These are phyloP conservation scores for Penicillium sp. DNA, from an alignment of 2,329 filamentous ascomycete genomes.

Conservation along the genomic window DNA sequence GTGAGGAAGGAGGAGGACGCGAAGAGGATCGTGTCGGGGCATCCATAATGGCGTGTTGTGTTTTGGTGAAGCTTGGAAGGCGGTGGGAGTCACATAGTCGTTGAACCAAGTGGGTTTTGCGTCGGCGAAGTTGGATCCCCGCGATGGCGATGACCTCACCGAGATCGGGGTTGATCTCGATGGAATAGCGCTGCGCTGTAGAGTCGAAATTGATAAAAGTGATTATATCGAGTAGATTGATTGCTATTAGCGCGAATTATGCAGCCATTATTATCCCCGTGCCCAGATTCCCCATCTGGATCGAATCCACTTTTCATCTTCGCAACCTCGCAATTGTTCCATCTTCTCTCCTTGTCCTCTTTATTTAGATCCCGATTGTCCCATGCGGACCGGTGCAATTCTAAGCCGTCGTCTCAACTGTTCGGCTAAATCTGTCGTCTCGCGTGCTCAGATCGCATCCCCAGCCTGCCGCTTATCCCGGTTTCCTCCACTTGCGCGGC, in stretches of 20 bases:
- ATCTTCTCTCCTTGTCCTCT: background rate
- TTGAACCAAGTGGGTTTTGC: background rate
- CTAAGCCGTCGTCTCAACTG: slow-evolving; percentile 28
- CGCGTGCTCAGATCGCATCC: slow-evolving; percentile 21
- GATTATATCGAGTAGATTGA: too few relatives aligned
- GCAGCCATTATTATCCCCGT: background rate
- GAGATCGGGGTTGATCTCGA: too few relatives aligned
- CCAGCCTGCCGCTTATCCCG: slow-evolving; percentile 19
- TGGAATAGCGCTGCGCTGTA: too few relatives aligned
- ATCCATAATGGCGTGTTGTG: slow-evolving; percentile 28
- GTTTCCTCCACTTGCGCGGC: slow-evolving; percentile 22
- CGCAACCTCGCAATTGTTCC: background rate
- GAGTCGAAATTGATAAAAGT: too few relatives aligned
- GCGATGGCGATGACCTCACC: too few relatives aligned
- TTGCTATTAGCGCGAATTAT: too few relatives aligned
- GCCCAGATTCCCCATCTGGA: background rate
- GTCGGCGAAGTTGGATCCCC: background rate
- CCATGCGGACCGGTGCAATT: slow-evolving; percentile 33
- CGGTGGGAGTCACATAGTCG: background rate
- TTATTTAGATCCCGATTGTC: slow-evolving; percentile 13
- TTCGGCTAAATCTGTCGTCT: slow-evolving; percentile 25
- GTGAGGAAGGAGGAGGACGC: slow-evolving; percentile 58
- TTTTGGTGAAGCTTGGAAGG: background rate
- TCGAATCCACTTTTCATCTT: background rate
- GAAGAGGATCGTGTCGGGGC: slow-evolving; percentile 49